Base-by-base conservation (phyloP, 2,329 filamentous ascomycete genomes). In the Magnaporthales sp. region DNA sequence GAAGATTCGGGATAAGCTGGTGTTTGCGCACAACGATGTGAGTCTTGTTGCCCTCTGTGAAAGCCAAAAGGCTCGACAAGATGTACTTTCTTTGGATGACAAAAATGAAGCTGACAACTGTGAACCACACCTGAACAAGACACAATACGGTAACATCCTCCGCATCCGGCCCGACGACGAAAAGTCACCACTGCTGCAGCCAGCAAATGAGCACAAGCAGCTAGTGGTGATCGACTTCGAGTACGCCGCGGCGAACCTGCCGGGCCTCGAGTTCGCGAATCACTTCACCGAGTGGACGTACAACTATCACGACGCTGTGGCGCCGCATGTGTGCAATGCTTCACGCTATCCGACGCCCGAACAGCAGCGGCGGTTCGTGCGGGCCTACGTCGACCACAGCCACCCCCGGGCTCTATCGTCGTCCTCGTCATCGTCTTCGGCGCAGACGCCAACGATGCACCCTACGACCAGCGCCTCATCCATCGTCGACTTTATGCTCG, bases 261-360 rank as follows among this genome's bases (percentile, higher is more conserved):
- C 88, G 0, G 95, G 93, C 1, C 83, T 92, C 19, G 95, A 99
- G 77, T 98, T 99, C 75, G 95, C 93, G 67, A 99, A 99, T 76
- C 95, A 99, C 78, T 99, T 99, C 78, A 91, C 92, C 0, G 95
- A 99, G 78, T 99, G 95, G 95, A 91, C 92, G 72, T 98, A 98
- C 82, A 94, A 99, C 78, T 99, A 99, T 78, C 93, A 97, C 75
- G 89, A 95, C 74, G 77, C 86, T 3, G 79, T 81, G 30, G 79
- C 78, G 32, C 81, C 92, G 0, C 87, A 86, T 79, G 86, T 82
- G 29, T 94, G 91, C 81, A 87, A 89, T 72, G 85, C 85, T 5
- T 79, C 80, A 66, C 77, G 80, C 66, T 99, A 97, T 77, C 95
- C 95, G 0, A 92, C 83, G 0, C 78, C 83, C 0, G 91, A 93